Percentiles rank a stretch among this genome's conserved stretches.
Evolutionary conservation across 306 rosid species (phyloP).

Genomic region (Comarum palustre): DNA sequence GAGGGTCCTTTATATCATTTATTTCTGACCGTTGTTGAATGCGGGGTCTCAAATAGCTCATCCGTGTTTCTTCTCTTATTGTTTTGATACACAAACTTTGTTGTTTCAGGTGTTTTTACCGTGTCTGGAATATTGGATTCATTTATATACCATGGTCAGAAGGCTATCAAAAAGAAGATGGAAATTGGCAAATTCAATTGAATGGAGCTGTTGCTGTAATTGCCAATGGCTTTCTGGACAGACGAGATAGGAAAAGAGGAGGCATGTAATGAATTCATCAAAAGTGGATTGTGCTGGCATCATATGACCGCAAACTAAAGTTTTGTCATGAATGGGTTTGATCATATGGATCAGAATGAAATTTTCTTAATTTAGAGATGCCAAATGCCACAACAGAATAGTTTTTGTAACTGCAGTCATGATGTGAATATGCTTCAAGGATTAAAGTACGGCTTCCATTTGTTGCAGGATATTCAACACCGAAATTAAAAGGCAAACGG

Average conservation of each 20-base stretch:
- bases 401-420: slow-evolving; percentile 12
- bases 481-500: background rate
- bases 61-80: background rate
- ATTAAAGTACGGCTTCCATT: background rate
- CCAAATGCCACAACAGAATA: slow-evolving; percentile 10
- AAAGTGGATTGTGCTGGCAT: slow-evolving; percentile 27
- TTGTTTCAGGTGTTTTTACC: slow-evolving; percentile 72
- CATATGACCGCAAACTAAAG: slow-evolving; percentile 32
- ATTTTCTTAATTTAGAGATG: slow-evolving; percentile 17
- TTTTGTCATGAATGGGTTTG: slow-evolving; percentile 20
- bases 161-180: slow-evolving; percentile 94
- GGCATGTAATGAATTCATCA: slow-evolving; percentile 30
- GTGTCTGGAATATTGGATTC: slow-evolving; percentile 97
- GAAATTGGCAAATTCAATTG: slow-evolving; percentile 86
- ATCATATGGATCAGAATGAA: slow-evolving; percentile 20
- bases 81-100: slow-evolving; percentile 13
- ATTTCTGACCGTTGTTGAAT: background rate
- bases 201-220: slow-evolving; percentile 32
- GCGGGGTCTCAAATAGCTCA: background rate
- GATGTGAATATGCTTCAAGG: slow-evolving; percentile 23
- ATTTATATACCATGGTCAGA: slow-evolving; percentile 92
- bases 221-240: slow-evolving; percentile 37
- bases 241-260: slow-evolving; percentile 30
- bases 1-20: background rate
- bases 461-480: background rate